These are phyloP conservation scores for Starmerella etchellsii DNA, from an alignment of 805 yeast genomes.

Conservation along the genomic window DNA sequence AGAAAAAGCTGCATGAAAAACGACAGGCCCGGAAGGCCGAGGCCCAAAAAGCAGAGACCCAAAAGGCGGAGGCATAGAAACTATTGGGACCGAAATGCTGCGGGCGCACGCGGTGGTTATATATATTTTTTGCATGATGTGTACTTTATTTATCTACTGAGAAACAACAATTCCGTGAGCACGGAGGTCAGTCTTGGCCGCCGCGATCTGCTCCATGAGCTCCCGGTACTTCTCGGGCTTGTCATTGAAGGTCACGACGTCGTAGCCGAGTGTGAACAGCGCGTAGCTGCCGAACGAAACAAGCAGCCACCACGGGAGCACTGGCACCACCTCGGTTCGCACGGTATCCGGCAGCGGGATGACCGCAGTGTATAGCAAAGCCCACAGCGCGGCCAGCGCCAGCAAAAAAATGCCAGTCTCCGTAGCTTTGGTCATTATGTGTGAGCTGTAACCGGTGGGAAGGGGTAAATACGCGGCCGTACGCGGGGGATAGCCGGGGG, in stretches of 20 bases:
- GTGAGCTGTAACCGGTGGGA: neutral
- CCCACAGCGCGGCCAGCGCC: conserved; percentile 40
- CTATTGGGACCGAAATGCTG: no score
- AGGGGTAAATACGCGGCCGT: neutral
- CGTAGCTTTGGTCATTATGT: conserved; percentile 51
- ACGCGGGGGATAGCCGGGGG: no score
- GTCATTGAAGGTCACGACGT: conserved; percentile 55
- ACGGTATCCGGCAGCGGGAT: conserved; percentile 42
- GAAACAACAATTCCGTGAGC: conserved; percentile 36
- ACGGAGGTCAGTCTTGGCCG: conserved; percentile 48
- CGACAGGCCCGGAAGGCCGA: neutral
- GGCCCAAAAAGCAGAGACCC: no score
- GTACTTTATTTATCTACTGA: neutral
- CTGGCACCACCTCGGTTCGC: conserved; percentile 46
- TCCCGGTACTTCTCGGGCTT: conserved; percentile 55
- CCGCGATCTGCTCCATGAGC: conserved; percentile 44
- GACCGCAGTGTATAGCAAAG: conserved; percentile 38
- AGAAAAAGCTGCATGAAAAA: conserved; percentile 38
- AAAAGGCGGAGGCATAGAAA: no score
- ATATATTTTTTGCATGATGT: no score
- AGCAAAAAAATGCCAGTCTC: conserved; percentile 40
- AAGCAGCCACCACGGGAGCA: conserved; percentile 56
- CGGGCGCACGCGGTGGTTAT: no score
- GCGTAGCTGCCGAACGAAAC: conserved; percentile 60
- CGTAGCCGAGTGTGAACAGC: conserved; percentile 54